phyloP scores from a whole-genome alignment of 1,139 yeast species.

The Diutina siamensis region DNA sequence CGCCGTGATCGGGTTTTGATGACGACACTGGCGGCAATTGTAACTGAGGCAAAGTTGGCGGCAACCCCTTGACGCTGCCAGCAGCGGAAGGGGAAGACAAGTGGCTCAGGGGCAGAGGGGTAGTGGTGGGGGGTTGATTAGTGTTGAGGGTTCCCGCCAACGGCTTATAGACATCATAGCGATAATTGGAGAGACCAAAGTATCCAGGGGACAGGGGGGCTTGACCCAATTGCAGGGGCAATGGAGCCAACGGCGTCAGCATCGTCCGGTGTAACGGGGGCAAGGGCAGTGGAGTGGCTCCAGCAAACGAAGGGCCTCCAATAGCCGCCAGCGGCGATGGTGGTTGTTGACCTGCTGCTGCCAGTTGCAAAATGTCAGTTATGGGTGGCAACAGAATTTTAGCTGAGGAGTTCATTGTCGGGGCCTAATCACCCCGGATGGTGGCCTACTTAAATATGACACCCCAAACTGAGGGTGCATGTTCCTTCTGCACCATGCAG shows the following conservation, averaged over 20 bases:
- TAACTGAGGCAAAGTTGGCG: background rate
- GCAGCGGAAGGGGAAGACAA: background rate
- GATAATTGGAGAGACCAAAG: background rate
- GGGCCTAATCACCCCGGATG: too few species aligned
- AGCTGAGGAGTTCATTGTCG: background rate
- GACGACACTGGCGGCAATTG: background rate
- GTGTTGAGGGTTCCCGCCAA: background rate
- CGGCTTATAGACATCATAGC: conserved; percentile 3
- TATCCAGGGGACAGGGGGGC: background rate
- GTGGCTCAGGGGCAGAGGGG: background rate
- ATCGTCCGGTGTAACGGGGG: conserved; percentile 4
- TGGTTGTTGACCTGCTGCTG: background rate
- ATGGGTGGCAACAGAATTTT: conserved; percentile 5
- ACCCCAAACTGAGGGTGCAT: too few species aligned
- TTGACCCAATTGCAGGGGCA: background rate
- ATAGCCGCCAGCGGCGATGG: background rate
- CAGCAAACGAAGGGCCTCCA: background rate
- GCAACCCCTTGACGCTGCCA: conserved; percentile 1
- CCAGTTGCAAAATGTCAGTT: conserved; percentile 5
- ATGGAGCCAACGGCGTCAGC: background rate
- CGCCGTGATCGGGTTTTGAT: background rate
- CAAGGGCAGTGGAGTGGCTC: background rate
- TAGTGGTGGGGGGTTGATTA: background rate
- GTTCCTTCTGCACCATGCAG: too few species aligned
- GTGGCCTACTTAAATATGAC: background rate